Conservation (phyloP, 2,329 filamentous ascomycete species). For the Nemania serpens region DNA sequence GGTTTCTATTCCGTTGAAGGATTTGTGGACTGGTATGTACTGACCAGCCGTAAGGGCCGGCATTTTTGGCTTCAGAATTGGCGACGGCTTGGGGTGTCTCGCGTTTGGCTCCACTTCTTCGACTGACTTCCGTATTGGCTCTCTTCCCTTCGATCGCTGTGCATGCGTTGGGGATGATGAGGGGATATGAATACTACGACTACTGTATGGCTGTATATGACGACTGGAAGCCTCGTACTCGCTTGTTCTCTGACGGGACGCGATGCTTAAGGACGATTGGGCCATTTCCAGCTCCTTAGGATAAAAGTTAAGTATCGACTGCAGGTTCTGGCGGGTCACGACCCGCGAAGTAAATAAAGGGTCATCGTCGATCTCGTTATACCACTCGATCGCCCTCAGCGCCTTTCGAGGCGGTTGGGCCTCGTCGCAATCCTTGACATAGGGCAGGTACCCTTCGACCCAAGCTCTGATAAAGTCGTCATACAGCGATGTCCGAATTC, state of each 20-base stretch:
- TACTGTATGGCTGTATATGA: background rate
- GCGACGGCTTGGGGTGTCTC: background rate
- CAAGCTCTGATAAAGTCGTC: conserved; percentile 45
- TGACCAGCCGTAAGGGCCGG: background rate
- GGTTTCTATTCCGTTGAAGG: conserved; percentile 7
- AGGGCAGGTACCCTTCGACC: conserved; percentile 40
- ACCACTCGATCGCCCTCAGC: conserved; percentile 42
- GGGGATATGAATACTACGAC: background rate
- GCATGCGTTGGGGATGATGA: background rate
- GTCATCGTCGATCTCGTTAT: conserved; percentile 41
- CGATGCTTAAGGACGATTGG: conserved; percentile 18
- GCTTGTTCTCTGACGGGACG: conserved; percentile 5
- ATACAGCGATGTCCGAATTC: conserved; percentile 39
- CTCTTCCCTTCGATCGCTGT: background rate
- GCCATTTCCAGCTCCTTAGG: conserved; percentile 32
- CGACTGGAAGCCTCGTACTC: background rate
- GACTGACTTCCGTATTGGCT: background rate
- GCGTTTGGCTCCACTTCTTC: background rate
- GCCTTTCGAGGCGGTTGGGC: conserved; percentile 30
- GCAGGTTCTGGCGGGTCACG: conserved; percentile 39
- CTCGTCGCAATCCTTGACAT: conserved; percentile 37
- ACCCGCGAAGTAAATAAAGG: conserved; percentile 36
- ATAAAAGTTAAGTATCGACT: conserved; percentile 37
- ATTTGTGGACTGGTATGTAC: background rate
- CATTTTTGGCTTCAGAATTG: conserved; percentile 4